A percentile compares a stretch with the other conserved stretches of the same genome.
Conservation (phyloP, 306 rosid genomes). For the Acacia acuminata region DNA sequence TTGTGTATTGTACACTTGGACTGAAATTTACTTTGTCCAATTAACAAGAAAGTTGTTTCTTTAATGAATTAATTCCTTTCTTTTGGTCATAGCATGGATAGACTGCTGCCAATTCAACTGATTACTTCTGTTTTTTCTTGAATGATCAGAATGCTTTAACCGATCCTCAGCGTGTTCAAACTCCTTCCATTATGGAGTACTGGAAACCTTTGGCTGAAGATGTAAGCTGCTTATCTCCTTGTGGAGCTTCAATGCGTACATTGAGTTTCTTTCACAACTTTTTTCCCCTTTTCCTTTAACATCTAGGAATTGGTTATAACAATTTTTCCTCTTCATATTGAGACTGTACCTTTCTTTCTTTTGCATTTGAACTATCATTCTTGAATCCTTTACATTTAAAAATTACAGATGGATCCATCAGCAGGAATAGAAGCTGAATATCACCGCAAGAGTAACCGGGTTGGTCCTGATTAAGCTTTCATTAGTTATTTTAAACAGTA, state of each 20-base stretch:
- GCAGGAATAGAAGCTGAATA: conserved; percentile 96
- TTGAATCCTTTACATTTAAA: not conserved
- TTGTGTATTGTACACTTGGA: conserved; percentile 1
- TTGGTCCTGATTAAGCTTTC: conserved; percentile 36
- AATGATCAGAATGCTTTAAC: conserved; percentile 80
- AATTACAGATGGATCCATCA: conserved; percentile 78
- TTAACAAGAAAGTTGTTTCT: not conserved
- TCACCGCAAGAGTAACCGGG: conserved; percentile 85
- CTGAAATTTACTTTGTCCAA: not conserved
- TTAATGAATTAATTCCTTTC: conserved; percentile 14
- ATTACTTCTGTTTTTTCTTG: conserved; percentile 26
- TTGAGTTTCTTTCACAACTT: conserved; percentile 1
- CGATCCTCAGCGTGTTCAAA: conserved; percentile 89
- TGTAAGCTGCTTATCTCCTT: conserved; percentile 53
- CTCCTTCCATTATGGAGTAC: conserved; percentile 86
- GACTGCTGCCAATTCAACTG: not conserved
- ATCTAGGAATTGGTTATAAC: conserved; percentile 14
- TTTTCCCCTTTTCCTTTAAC: conserved; percentile 11
- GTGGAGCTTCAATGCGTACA: conserved; percentile 17
- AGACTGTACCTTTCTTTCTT: not conserved
- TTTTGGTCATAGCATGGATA: conserved; percentile 20
- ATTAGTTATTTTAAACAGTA: not conserved
- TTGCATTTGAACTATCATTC: conserved; percentile 5
- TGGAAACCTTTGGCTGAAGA: conserved; percentile 98
- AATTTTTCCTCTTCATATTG: not conserved